These are phyloP conservation scores for grape (Vitis vinifera) DNA, from an alignment of 164 flowering plant species.

Conservation along the genomic window ASM3070453v1 NC_081808.1:8969501-8970000, in stretches of 20 bases:
- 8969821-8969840: conserved; percentile 64
- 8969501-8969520: conserved; percentile 60
- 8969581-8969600: conserved; percentile 57
- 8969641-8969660: conserved; percentile 84
- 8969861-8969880: conserved; percentile 76
- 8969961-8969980: conserved; percentile 71
- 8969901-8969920: conserved; percentile 63
- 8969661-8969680: conserved; percentile 56
- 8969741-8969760: conserved; percentile 56
- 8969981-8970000: conserved; percentile 50
- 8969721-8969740: conserved; percentile 83
- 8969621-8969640: conserved; percentile 35
- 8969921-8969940: conserved; percentile 78
- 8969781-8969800: conserved; percentile 80
- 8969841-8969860: conserved; percentile 95
- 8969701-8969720: conserved; percentile 40
- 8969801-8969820: conserved; percentile 89
- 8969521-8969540: conserved; percentile 37
- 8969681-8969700: conserved; percentile 75
- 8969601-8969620: conserved; percentile 30
- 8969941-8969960: conserved; percentile 80
- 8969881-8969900: conserved; percentile 84
- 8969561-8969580: conserved; percentile 67
- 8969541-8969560: conserved; percentile 36
- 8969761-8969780: conserved; percentile 68